Percentiles rank a stretch among this genome's conserved stretches.
phyloP scores from a whole-genome alignment of 441 rosid genomes.

The Erodium trifolium region DNA sequence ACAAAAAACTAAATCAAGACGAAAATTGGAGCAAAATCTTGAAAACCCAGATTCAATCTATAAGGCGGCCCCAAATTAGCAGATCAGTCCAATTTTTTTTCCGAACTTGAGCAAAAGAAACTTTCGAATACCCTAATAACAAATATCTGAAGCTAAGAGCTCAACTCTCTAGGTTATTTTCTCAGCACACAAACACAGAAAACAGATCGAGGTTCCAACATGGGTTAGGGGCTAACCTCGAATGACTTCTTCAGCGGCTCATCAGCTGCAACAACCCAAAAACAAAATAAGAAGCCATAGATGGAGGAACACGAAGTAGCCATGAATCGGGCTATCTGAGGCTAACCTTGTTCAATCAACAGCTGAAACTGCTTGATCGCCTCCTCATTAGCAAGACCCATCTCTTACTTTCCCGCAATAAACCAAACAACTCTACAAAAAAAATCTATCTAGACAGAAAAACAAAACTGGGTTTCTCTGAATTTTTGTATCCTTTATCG shows the following conservation, averaged over 20 bases:
- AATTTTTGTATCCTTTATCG: not conserved
- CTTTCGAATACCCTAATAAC: not conserved
- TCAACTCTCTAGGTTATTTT: not conserved
- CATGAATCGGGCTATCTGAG: slow-evolving; percentile 14
- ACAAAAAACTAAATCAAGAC: not conserved
- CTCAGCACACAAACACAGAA: slow-evolving; percentile 11
- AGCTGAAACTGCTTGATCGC: slow-evolving; percentile 60
- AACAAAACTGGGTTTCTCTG: slow-evolving; percentile 13
- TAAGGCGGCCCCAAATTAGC: not conserved
- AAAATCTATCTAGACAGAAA: not conserved
- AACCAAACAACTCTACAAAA: not conserved
- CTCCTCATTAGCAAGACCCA: slow-evolving; percentile 54
- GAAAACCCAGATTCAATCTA: slow-evolving; percentile 19
- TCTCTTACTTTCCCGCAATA: slow-evolving; percentile 19
- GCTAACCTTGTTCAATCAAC: slow-evolving; percentile 65
- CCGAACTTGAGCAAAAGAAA: slow-evolving; percentile 5
- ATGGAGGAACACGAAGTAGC: slow-evolving; percentile 16
- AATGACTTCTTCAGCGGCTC: slow-evolving; percentile 56
- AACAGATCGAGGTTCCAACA: slow-evolving; percentile 11
- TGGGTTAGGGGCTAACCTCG: slow-evolving; percentile 33
- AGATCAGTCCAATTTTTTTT: not conserved
- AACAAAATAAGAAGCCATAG: slow-evolving; percentile 12
- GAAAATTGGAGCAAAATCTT: slow-evolving; percentile 6
- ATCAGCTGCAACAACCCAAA: slow-evolving; percentile 45
- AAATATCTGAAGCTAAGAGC: not conserved